phyloP scores from a whole-genome alignment of 441 rosid genomes.

The Corymbia citriodora region DNA sequence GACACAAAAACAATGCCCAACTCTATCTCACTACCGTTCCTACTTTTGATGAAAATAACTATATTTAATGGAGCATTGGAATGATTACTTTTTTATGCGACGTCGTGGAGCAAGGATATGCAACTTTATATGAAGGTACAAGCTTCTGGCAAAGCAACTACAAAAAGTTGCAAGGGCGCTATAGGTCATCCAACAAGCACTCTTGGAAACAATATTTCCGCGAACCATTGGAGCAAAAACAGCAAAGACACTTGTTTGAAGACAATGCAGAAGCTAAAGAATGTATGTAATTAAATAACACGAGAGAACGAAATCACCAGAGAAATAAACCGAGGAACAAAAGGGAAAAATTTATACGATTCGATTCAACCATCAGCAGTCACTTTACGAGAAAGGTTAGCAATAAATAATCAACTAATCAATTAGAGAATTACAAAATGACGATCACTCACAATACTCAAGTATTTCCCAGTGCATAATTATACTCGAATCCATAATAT shows the following conservation, averaged over 20 bases:
- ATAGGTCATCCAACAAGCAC: not conserved
- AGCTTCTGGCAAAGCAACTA: not conserved
- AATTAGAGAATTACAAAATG: fast-evolving
- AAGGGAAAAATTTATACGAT: too few species aligned
- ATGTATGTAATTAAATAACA: fast-evolving
- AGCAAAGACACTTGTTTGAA: too few species aligned
- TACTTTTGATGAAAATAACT: too few species aligned
- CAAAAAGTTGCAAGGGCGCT: not conserved
- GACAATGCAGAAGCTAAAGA: too few species aligned
- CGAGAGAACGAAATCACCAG: too few species aligned
- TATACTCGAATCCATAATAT: too few species aligned
- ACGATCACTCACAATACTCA: fast-evolving
- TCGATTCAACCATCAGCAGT: fast-evolving
- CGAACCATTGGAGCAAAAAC: too few species aligned
- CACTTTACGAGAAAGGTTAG: fast-evolving
- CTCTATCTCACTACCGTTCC: not conserved
- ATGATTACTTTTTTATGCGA: too few species aligned
- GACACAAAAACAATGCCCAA: not conserved
- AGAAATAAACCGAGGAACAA: too few species aligned
- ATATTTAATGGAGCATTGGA: not conserved
- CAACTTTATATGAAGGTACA: fast-evolving
- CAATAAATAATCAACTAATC: too few species aligned
- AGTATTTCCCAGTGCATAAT: fast-evolving
- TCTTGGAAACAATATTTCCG: not conserved
- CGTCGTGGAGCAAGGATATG: too few species aligned